Evolutionary conservation across 1,284 basidiomycete species (phyloP), one percentile per base, ranked within the genome.

Genomic region (Agaricales sp.): DNA sequence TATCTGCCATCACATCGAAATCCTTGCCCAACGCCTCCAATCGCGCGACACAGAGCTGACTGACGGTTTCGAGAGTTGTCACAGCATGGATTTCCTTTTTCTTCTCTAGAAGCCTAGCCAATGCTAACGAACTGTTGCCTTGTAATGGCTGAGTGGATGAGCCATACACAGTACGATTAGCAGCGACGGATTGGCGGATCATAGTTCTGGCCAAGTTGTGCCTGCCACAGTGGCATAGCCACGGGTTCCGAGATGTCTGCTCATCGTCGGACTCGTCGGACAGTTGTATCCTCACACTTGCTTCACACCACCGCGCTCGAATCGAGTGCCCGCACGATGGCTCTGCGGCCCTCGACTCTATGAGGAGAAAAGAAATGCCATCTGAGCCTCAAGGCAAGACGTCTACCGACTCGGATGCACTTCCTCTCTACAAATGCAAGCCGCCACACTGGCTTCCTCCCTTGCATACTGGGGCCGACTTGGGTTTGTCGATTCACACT

Each of bases 1-100:
- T 82, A 54, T 83, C 74, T 3, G 82, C 84, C 78, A 87, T 87
- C 18, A 78, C 69, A 52, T 85, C 75, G 56, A 79, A 83, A 59
- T 88, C 84, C 23, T 82, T 77, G 24, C 74, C 78, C 3, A 88
- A 65, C 4, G 71, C 77, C 54, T 82, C 79, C 38, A 88, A 76
- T 8, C 83, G 74, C 58, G 78, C 74, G 13, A 83, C 67, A 59
- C 82, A 85, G 37, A 80, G 63, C 12, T 71, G 62, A 48, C 77
- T 82, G 1, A 81, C 75, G 48, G 69, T 70, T 56, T 87, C 82
- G 11, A 88, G 67, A 2, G 84, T 84, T 18, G 75, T 71, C n/a
- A 87, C 80, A 0, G 81, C 82, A 50, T 87, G 83, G 48, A 70
- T 77, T 61, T 88, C 85, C 59, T 85, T 87, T 67, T 85, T 87